phyloP scores from a whole-genome alignment of 148 eudicot genomes.

The Cornus suecica region DNA sequence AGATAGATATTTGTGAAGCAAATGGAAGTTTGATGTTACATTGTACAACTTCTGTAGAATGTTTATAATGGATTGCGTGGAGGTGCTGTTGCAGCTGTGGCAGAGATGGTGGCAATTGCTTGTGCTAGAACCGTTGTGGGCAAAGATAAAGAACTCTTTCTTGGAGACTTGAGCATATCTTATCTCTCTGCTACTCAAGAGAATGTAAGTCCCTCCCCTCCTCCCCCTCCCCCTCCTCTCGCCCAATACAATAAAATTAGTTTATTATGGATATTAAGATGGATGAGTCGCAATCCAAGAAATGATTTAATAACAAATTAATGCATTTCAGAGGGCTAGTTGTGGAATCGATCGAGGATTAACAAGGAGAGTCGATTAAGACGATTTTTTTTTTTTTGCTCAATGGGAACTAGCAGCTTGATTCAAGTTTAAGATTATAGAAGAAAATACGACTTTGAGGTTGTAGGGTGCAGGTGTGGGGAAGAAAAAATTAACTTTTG shows the following conservation, averaged over 20 bases:
- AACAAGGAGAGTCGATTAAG: too few relatives aligned
- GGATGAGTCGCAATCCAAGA: background rate
- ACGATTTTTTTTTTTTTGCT: background rate
- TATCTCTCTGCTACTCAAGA: conserved; percentile 68
- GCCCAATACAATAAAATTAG: background rate
- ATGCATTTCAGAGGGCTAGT: background rate
- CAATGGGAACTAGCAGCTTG: too few relatives aligned
- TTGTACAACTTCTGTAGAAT: conserved; percentile 39
- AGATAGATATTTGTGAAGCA: background rate
- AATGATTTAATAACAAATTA: too few relatives aligned
- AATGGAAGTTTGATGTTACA: conserved; percentile 6
- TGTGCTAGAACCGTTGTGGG: conserved; percentile 83
- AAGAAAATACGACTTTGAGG: too few relatives aligned
- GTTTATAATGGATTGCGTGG: conserved; percentile 69
- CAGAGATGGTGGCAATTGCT: conserved; percentile 62
- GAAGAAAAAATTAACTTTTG: too few relatives aligned
- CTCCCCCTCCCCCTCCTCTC: too few relatives aligned
- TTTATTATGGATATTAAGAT: background rate
- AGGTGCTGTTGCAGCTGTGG: conserved; percentile 70
- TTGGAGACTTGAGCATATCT: conserved; percentile 64
- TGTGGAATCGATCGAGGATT: too few relatives aligned
- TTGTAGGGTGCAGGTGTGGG: too few relatives aligned
- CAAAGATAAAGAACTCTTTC: conserved; percentile 64
- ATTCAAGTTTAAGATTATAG: too few relatives aligned
- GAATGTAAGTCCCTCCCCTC: conserved; percentile 42